Evolutionary conservation across 140 eudicot species (phyloP).

Genomic region (Cichorium intybus): DNA sequence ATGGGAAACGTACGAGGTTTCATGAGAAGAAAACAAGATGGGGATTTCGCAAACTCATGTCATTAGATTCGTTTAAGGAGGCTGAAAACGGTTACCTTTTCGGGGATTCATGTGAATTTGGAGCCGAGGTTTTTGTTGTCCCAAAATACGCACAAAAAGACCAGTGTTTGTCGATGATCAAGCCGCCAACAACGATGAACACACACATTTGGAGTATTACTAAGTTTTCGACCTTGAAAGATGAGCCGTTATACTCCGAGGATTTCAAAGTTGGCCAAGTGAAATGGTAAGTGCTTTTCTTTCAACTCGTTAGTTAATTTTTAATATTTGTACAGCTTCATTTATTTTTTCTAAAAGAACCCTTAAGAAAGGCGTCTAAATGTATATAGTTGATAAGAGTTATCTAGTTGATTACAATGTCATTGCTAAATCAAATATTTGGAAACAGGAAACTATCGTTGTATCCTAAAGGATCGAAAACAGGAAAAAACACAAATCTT

Average conservation of each 20-base stretch:
- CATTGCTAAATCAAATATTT: background rate
- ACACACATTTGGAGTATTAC: slow-evolving; percentile 22
- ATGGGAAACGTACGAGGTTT: slow-evolving; percentile 31
- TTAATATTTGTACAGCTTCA: too few relatives aligned
- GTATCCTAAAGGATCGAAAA: slow-evolving; percentile 31
- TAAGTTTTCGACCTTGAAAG: slow-evolving; percentile 17
- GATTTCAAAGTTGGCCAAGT: slow-evolving; percentile 38
- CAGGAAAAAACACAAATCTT: slow-evolving; percentile 32
- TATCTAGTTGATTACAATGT: background rate
- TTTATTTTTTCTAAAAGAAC: too few relatives aligned
- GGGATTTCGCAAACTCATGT: slow-evolving; percentile 37
- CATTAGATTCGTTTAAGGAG: slow-evolving; percentile 33
- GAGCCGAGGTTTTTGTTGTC: slow-evolving; percentile 40
- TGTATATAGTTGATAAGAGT: background rate
- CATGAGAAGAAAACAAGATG: slow-evolving; percentile 28
- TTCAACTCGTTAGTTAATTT: background rate
- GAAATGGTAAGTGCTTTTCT: slow-evolving; percentile 19
- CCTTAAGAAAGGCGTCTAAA: too few relatives aligned
- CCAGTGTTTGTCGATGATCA: slow-evolving; percentile 31
- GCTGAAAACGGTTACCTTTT: slow-evolving; percentile 38
- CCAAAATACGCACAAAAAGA: slow-evolving; percentile 30
- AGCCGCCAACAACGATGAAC: slow-evolving; percentile 26
- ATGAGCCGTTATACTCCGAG: slow-evolving; percentile 24
- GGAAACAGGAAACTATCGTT: slow-evolving; percentile 26
- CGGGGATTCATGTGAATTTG: slow-evolving; percentile 42